These are phyloP conservation scores for Ceratocystis diversiconidia DNA, from an alignment of 2,329 filamentous ascomycete genomes.

Conservation along the genomic window DNA sequence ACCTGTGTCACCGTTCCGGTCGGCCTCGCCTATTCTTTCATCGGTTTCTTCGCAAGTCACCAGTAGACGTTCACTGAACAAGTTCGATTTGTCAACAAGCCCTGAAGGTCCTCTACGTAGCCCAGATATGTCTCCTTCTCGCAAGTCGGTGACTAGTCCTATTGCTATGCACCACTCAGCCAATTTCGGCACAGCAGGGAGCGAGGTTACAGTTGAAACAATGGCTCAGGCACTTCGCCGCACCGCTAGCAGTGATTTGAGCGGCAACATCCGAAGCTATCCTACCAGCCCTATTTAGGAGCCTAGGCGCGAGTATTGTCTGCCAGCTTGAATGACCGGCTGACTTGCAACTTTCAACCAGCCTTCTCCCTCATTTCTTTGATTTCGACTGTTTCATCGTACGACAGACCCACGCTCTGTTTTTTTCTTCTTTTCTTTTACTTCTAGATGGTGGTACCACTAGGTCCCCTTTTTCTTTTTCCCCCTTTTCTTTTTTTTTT, in stretches of 20 bases:
- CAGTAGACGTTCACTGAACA: conserved; percentile 60
- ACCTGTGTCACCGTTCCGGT: conserved; percentile 63
- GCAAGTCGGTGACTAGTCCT: conserved; percentile 50
- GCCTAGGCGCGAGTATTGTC: background rate
- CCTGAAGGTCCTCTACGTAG: conserved; percentile 27
- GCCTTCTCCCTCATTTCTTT: background rate
- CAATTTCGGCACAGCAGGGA: conserved; percentile 31
- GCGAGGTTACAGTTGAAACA: conserved; percentile 77
- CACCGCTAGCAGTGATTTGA: conserved; percentile 71
- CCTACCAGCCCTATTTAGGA: conserved; percentile 44
- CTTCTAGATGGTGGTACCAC: background rate
- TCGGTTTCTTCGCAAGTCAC: conserved; percentile 47
- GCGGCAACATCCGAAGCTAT: conserved; percentile 36
- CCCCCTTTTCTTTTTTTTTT: background rate
- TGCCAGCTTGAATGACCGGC: background rate
- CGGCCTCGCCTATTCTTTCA: conserved; percentile 29
- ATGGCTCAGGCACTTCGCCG: conserved; percentile 81
- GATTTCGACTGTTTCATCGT: background rate
- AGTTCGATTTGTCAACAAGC: conserved; percentile 54
- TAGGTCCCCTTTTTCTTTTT: background rate
- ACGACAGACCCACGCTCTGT: background rate
- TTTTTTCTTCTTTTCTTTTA: conserved; percentile 3
- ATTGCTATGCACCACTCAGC: conserved; percentile 33
- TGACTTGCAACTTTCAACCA: too few species aligned
- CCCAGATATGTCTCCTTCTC: conserved; percentile 52